Evolutionary conservation across 495 filamentous ascomycete genomes (phyloP).

Genomic region (Bathelium albidoporum): DNA sequence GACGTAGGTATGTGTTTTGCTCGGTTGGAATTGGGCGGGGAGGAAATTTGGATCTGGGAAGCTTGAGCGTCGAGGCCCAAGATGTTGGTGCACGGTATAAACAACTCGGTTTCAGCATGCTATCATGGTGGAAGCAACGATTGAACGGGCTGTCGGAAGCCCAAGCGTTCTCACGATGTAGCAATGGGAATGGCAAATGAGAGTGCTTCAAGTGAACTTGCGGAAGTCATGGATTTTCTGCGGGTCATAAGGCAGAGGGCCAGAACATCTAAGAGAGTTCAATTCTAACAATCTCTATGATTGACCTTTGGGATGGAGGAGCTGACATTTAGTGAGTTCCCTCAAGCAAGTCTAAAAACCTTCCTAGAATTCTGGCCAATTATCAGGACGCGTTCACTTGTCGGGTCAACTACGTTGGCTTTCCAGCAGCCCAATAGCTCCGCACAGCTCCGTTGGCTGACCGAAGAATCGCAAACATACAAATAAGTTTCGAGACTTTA

Average conservation of each 20-base stretch:
- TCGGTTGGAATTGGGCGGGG: conserved; percentile 38
- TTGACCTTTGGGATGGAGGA: too few relatives aligned
- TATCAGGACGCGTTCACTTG: too few relatives aligned
- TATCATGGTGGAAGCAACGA: not conserved
- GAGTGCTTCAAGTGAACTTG: not conserved
- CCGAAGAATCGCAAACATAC: too few relatives aligned
- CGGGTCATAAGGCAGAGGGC: not conserved
- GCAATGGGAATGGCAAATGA: too few relatives aligned
- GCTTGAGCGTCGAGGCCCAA: conserved; percentile 31
- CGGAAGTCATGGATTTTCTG: not conserved
- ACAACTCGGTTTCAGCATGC: not conserved
- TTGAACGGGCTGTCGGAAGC: not conserved
- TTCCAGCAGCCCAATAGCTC: too few relatives aligned
- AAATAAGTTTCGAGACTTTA: not conserved
- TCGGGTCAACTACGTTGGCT: too few relatives aligned
- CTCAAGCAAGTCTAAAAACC: too few relatives aligned
- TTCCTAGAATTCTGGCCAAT: too few relatives aligned
- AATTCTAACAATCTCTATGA: too few relatives aligned
- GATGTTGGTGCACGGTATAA: not conserved
- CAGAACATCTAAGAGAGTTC: too few relatives aligned
- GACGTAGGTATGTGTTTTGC: conserved; percentile 52
- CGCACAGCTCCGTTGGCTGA: too few relatives aligned
- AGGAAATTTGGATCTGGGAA: conserved; percentile 35
- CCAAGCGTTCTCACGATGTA: not conserved
- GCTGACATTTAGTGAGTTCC: too few relatives aligned